These are phyloP conservation scores for Russula sp. DNA, from an alignment of 768 basidiomycete genomes.

Conservation along the genomic window DNA sequence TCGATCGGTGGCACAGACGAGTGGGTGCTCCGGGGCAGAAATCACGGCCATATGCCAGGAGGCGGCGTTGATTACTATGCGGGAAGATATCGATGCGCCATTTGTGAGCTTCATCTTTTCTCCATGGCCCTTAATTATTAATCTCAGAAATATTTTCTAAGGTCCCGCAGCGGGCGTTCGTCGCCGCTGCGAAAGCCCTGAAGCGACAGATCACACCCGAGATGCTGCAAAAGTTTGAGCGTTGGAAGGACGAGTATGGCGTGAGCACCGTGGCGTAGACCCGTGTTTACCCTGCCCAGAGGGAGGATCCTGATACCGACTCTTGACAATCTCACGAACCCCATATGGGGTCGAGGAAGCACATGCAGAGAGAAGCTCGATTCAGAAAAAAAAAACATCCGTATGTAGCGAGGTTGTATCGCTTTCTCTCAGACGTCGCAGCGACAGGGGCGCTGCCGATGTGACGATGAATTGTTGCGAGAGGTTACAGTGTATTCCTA, in stretches of 20 bases:
- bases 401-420: slow-evolving; percentile 2
- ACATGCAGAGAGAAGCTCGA: neutral
- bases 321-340: neutral
- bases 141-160: slow-evolving; percentile 28
- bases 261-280: slow-evolving; percentile 2
- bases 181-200: slow-evolving; percentile 61
- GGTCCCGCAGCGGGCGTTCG: slow-evolving; percentile 71
- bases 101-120: slow-evolving; percentile 42
- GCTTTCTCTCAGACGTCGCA: neutral
- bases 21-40: slow-evolving; percentile 96
- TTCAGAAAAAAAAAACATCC: neutral
- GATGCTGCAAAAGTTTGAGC: slow-evolving; percentile 61
- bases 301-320: neutral
- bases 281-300: neutral
- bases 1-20: slow-evolving; percentile 47
- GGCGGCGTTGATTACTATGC: slow-evolving; percentile 90
- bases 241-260: slow-evolving; percentile 45
- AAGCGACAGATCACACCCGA: slow-evolving; percentile 80
- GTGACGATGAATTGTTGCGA: neutral
- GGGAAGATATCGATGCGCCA: slow-evolving; percentile 68
- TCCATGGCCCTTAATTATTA: neutral
- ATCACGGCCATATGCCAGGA: slow-evolving; percentile 90
- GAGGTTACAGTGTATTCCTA: neutral
- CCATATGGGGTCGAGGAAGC: neutral
- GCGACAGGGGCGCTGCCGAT: neutral